Evolutionary conservation across 1,284 basidiomycete species (phyloP), one percentile per base, ranked within the genome.

Genomic region (Xerocomus nothofagi): DNA sequence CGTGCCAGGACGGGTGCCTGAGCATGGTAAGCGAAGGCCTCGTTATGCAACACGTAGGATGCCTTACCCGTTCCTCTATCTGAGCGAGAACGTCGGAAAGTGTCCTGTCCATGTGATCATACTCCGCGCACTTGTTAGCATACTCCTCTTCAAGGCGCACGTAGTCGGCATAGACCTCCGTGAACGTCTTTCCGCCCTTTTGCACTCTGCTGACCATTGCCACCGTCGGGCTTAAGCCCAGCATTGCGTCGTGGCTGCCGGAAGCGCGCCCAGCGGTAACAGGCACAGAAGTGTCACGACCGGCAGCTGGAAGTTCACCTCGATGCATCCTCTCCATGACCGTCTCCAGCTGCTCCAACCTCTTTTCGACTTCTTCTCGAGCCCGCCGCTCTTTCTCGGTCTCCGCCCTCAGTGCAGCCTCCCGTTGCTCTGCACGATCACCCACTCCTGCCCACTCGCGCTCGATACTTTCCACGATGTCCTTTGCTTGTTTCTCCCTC

Each of bases 101-200:
- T 12, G 89, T 85, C 27, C 82, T 78, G 45, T 91, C 87, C 77
- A 98, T 85, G 39, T 89, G 81, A 53, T 86, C 82, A 47, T 86
- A 88, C 71, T 98, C 91, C 1, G 81, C 77, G 47, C 81, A 83
- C 66, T 93, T 90, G 61, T 78, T 80, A 15, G 81, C 77, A 47
- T 87, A 84, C 43, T 93, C 88, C 34, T 91, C 89, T 66, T 97
- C 88, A 41, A 95, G 79, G 48, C 82, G 79, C 39, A 93, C 83
- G 58, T 91, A 90, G 57, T 93, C 90, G n/a, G 87, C 79, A 64
- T 95, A 96, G 15, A 96, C 84, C 64, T 94, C 87, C 0, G 92
- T 94, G 70, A 94, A 93, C 2, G 86, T 88, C 75, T 89, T 90
- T 18, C 93, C 93, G 26, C 75, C 79, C 63, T 78, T 81, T 69